Evolutionary conservation across 1,139 yeast genomes (phyloP).

Genomic region (Geotrichum siamense): DNA sequence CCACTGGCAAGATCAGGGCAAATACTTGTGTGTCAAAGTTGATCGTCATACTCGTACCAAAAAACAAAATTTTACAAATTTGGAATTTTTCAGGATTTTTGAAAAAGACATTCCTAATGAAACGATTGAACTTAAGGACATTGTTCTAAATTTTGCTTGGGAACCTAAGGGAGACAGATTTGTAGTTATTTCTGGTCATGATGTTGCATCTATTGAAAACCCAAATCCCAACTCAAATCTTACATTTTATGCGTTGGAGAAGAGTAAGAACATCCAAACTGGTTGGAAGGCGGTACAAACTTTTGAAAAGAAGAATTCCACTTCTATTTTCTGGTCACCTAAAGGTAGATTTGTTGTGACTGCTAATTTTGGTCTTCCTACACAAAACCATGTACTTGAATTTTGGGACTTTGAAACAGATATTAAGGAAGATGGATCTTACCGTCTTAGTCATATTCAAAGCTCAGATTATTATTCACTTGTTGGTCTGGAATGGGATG

Average conservation of each 20-base stretch:
- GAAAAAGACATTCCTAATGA: slow-evolving; percentile 95
- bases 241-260: slow-evolving; percentile 79
- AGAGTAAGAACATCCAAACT: slow-evolving; percentile 41
- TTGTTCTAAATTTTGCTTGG: slow-evolving; percentile 87
- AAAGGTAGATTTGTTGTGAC: slow-evolving; percentile 82
- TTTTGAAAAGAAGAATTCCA: slow-evolving; percentile 57
- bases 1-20: slow-evolving; percentile 92
- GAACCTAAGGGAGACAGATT: slow-evolving; percentile 91
- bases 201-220: slow-evolving; percentile 37
- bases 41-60: slow-evolving; percentile 95
- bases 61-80: slow-evolving; percentile 83
- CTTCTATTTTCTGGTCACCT: slow-evolving; percentile 85
- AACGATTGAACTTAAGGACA: slow-evolving; percentile 86
- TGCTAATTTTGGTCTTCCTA: slow-evolving; percentile 59
- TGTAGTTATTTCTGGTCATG: slow-evolving; percentile 55
- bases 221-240: slow-evolving; percentile 63
- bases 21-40: slow-evolving; percentile 84
- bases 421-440: slow-evolving; percentile 46
- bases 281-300: slow-evolving; percentile 54
- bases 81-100: slow-evolving; percentile 81
- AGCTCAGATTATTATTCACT: slow-evolving; percentile 66
- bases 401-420: slow-evolving; percentile 66
- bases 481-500: slow-evolving; percentile 90
- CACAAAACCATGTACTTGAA: slow-evolving; percentile 51
- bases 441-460: slow-evolving; percentile 57